Percentiles rank a stretch among this genome's conserved stretches.
These are phyloP conservation scores for Zoysia japonica DNA, from an alignment of 176 grass and related monocot species.

Conservation along the genomic window DNA sequence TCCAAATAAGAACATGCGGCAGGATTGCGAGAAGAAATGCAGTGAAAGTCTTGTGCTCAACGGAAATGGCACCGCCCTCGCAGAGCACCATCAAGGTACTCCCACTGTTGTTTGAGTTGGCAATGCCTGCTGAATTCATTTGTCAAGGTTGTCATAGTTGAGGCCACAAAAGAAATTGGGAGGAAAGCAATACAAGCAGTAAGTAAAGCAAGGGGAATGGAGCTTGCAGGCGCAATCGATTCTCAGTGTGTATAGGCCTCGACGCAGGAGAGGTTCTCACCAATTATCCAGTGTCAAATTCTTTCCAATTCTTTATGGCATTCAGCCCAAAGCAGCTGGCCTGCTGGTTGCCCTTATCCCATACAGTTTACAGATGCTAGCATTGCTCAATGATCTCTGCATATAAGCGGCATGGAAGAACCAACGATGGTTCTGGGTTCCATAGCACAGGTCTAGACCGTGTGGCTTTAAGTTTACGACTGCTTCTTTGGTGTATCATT, in stretches of 20 bases:
- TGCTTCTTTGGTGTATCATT: not conserved
- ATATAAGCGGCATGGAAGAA: constrained; percentile 87
- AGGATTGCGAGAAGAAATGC: constrained; percentile 1
- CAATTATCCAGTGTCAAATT: not conserved
- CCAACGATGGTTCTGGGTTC: constrained; percentile 91
- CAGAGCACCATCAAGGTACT: constrained; percentile 73
- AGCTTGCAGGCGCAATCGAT: constrained; percentile 73
- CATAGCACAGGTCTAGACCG: constrained; percentile 53
- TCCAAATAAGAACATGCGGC: constrained; percentile 24
- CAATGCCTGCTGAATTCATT: constrained; percentile 5
- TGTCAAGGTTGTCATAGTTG: constrained; percentile 69
- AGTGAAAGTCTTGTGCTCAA: constrained; percentile 44
- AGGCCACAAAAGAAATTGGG: constrained; percentile 71
- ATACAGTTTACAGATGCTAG: not conserved
- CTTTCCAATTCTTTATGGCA: not conserved
- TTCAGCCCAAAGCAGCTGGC: not conserved
- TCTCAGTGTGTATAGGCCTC: constrained; percentile 48
- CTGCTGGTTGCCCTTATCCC: not conserved
- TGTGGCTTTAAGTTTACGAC: not conserved
- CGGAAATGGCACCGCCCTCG: constrained; percentile 48
- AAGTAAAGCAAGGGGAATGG: constrained; percentile 79
- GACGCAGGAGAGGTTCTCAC: constrained; percentile 68
- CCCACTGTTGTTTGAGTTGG: not conserved
- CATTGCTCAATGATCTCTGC: not conserved
- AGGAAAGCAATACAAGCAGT: constrained; percentile 61